Conservation (phyloP, 768 basidiomycete species). For the Mycena haematopus region DNA sequence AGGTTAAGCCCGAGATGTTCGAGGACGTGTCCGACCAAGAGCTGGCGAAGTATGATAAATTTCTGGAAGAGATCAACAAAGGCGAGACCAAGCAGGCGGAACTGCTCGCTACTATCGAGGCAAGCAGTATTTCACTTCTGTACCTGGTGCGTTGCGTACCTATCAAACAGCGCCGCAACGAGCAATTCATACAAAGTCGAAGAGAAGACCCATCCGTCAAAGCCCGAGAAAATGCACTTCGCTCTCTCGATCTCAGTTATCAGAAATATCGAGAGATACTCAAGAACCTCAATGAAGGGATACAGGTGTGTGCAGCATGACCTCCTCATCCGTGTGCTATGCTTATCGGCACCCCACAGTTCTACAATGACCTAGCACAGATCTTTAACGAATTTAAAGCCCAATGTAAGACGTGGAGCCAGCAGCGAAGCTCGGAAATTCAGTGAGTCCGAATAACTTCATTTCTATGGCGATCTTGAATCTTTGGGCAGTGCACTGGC, state of each 20-base stretch:
- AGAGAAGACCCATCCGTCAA: slow-evolving; percentile 80
- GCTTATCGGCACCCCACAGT: slow-evolving; percentile 52
- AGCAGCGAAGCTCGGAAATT: slow-evolving; percentile 73
- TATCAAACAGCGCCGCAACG: slow-evolving; percentile 60
- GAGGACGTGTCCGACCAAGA: slow-evolving; percentile 83
- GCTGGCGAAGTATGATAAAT: slow-evolving; percentile 81
- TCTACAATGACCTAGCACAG: slow-evolving; percentile 85
- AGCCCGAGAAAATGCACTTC: slow-evolving; percentile 81
- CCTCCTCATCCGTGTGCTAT: not conserved
- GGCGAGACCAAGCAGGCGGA: slow-evolving; percentile 66
- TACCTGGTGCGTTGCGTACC: not conserved
- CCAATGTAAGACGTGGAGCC: slow-evolving; percentile 76
- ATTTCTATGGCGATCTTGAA: slow-evolving; percentile 17
- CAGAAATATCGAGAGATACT: slow-evolving; percentile 88
- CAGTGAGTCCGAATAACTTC: slow-evolving; percentile 55
- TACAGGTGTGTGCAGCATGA: slow-evolving; percentile 58
- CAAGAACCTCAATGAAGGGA: slow-evolving; percentile 86
- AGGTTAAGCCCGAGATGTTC: slow-evolving; percentile 87
- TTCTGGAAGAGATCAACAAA: slow-evolving; percentile 63
- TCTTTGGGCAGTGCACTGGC: slow-evolving; percentile 47
- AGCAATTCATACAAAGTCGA: slow-evolving; percentile 75
- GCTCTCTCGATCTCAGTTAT: slow-evolving; percentile 83
- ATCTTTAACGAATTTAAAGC: slow-evolving; percentile 80
- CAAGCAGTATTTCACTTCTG: slow-evolving; percentile 37
- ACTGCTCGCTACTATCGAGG: slow-evolving; percentile 73